Conservation (phyloP, 805 yeast species). For the Sugiyamaella americana region DNA sequence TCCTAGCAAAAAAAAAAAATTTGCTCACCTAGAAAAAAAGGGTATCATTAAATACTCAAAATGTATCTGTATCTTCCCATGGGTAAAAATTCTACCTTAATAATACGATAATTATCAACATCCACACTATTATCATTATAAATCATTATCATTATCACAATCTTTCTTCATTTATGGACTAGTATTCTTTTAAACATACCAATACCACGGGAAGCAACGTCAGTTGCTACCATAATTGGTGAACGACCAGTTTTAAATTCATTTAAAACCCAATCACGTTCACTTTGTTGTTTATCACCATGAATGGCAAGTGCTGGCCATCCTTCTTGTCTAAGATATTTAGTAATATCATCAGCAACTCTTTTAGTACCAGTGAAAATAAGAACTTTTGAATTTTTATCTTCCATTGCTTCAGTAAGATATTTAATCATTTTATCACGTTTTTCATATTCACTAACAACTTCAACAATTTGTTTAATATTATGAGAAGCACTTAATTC, state of each 20-base stretch:
- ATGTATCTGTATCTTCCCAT: too few species aligned
- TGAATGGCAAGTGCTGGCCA: constrained; percentile 99
- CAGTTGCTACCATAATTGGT: constrained; percentile 98
- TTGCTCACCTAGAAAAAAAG: too few species aligned
- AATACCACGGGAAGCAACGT: constrained; percentile 99
- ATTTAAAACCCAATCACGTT: constrained; percentile 96
- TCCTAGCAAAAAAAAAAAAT: too few species aligned
- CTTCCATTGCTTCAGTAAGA: constrained; percentile 69
- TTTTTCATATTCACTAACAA: constrained; percentile 86
- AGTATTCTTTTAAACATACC: constrained; percentile 70
- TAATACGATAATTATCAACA: too few species aligned
- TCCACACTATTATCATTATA: too few species aligned
- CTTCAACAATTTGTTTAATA: constrained; percentile 89
- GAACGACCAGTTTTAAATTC: constrained; percentile 91
- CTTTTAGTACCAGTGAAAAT: constrained; percentile 96
- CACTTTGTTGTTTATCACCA: constrained; percentile 96
- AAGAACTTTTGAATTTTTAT: constrained; percentile 66
- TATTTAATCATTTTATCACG: constrained; percentile 83
- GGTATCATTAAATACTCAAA: too few species aligned
- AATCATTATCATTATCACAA: too few species aligned
- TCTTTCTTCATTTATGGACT: too few species aligned
- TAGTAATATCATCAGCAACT: constrained; percentile 92
- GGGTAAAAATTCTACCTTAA: too few species aligned
- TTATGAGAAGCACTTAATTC: constrained; percentile 96
- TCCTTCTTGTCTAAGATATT: constrained; percentile 88